Percentiles rank a stretch among this genome's conserved stretches.
These are phyloP conservation scores for Aspergillaceae sp. DNA, from an alignment of 2,329 filamentous ascomycete species.

Conservation along the genomic window DNA sequence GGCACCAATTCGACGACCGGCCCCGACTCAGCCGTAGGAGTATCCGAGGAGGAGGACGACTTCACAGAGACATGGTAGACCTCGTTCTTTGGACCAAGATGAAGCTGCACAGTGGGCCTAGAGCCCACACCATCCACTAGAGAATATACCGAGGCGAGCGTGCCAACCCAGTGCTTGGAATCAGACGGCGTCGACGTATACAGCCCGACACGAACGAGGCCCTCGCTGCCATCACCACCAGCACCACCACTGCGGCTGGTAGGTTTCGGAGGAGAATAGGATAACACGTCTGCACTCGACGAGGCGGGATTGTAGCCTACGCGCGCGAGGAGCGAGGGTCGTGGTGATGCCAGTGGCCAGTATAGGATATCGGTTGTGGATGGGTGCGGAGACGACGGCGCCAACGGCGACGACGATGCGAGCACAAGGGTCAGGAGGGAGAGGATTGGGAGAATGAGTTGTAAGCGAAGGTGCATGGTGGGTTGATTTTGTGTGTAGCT, in stretches of 20 bases:
- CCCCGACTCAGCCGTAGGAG: constrained; percentile 9
- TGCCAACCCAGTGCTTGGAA: constrained; percentile 33
- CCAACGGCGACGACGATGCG: constrained; percentile 7
- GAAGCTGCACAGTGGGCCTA: constrained; percentile 30
- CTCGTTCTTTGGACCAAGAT: constrained; percentile 29
- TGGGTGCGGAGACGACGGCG: constrained; percentile 8
- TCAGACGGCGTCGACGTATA: constrained; percentile 30
- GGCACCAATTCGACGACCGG: constrained; percentile 28
- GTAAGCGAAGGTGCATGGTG: neutral
- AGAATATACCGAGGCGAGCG: constrained; percentile 29
- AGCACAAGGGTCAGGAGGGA: constrained; percentile 8
- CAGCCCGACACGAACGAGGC: constrained; percentile 47
- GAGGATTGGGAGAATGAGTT: constrained; percentile 7
- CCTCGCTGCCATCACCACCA: constrained; percentile 27
- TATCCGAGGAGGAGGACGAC: constrained; percentile 11
- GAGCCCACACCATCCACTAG: constrained; percentile 16
- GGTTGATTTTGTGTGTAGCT: neutral
- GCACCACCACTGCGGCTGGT: constrained; percentile 2
- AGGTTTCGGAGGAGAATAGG: constrained; percentile 29
- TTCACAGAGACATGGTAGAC: constrained; percentile 33
- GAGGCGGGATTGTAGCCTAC: constrained; percentile 34
- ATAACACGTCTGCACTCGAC: constrained; percentile 27
- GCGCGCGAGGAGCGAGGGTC: constrained; percentile 31
- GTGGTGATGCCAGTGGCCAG: constrained; percentile 26
- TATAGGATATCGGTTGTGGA: constrained; percentile 28